Evolutionary conservation across 2,329 filamentous ascomycete genomes (phyloP).

Genomic region (Claviceps quebecensis): DNA sequence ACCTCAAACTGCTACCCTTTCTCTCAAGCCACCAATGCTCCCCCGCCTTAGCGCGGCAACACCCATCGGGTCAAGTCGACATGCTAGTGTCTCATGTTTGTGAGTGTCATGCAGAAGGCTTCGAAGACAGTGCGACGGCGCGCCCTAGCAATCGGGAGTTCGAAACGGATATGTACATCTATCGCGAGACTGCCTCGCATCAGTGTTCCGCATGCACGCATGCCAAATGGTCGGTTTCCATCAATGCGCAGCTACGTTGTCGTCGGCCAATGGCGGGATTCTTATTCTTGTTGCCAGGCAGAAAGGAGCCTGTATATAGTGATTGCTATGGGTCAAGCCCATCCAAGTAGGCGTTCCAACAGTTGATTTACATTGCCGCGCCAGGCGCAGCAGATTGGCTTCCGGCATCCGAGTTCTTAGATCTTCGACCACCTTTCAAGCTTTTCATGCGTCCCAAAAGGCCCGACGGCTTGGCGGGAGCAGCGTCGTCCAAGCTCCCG

Average conservation of each 20-base stretch:
- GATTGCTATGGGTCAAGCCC: background rate
- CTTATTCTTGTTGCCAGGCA: background rate
- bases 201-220: background rate
- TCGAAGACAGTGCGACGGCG: background rate
- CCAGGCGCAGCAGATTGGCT: slow-evolving; percentile 15
- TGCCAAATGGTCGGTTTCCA: background rate
- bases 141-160: background rate
- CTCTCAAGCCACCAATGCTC: background rate
- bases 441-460: slow-evolving; percentile 72
- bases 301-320: background rate
- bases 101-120: background rate
- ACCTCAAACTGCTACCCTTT: background rate
- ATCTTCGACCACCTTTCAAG: slow-evolving; percentile 52
- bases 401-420: slow-evolving; percentile 16
- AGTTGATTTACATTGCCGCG: slow-evolving; percentile 22
- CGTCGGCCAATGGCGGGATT: background rate
- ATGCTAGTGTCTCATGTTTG: background rate
- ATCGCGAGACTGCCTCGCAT: background rate
- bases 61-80: background rate
- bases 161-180: background rate
- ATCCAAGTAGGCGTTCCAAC: slow-evolving; percentile 1
- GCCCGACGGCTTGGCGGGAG: slow-evolving; percentile 37
- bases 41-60: background rate
- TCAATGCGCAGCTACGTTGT: background rate
- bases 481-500: slow-evolving; percentile 24